Conservation (phyloP, 2,329 filamentous ascomycete species). For the Sphaerostilbella broomeana region DNA sequence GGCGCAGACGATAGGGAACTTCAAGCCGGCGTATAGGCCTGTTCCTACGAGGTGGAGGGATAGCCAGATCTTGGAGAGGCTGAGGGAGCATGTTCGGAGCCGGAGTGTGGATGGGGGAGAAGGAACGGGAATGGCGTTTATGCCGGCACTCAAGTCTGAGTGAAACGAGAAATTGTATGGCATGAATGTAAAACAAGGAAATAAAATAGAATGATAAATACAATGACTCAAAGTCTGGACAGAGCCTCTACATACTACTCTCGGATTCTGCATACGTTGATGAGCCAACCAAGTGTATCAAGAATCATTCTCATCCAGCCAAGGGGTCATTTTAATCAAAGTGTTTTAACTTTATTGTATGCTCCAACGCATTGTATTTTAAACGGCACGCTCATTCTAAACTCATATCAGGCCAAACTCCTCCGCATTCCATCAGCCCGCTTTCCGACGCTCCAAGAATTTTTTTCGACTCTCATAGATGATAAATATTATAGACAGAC, state of each 20-base stretch:
- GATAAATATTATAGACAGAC: constrained; percentile 1
- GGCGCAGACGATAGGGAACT: constrained; percentile 92
- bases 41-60: constrained; percentile 81
- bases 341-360: too few species aligned
- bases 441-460: neutral
- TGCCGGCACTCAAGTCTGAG: constrained; percentile 40
- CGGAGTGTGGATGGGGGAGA: constrained; percentile 39
- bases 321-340: too few species aligned
- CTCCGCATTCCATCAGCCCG: neutral
- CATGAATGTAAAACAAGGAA: too few species aligned
- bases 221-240: too few species aligned
- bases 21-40: constrained; percentile 87
- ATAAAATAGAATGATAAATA: too few species aligned
- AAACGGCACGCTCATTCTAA: too few species aligned
- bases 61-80: constrained; percentile 68
- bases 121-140: constrained; percentile 49
- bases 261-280: too few species aligned
- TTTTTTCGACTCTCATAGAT: constrained; percentile 4
- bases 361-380: too few species aligned
- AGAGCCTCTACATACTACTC: too few species aligned
- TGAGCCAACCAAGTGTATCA: too few species aligned
- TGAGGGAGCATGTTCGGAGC: constrained; percentile 73
- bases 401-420: too few species aligned
- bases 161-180: neutral
- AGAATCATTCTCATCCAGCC: too few species aligned